Conservation (phyloP, 2,329 filamentous ascomycete genomes). For the Ophiobolus disseminans region DNA sequence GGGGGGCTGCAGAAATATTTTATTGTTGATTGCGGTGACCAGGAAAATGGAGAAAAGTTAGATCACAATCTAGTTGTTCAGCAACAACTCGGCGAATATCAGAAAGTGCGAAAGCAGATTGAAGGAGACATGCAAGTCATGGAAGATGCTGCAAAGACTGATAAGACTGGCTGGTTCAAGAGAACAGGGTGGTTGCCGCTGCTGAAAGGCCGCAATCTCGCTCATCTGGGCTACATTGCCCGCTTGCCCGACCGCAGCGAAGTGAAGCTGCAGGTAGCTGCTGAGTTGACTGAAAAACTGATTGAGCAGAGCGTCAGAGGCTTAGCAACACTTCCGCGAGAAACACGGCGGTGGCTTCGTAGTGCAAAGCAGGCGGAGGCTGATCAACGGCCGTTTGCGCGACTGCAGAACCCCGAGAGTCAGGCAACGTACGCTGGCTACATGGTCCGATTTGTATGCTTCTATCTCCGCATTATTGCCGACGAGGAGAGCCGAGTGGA, state of each 20-base stretch:
- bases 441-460: constrained; percentile 15
- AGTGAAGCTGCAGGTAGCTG: constrained; percentile 2
- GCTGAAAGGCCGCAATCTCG: background rate
- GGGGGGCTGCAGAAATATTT: constrained; percentile 9
- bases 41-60: constrained; percentile 3
- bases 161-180: constrained; percentile 14
- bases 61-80: background rate
- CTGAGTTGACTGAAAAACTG: constrained; percentile 6
- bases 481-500: constrained; percentile 10
- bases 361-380: constrained; percentile 6
- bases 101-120: background rate
- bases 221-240: constrained; percentile 11
- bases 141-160: constrained; percentile 9
- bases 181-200: constrained; percentile 4
- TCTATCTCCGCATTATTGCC: constrained; percentile 9
- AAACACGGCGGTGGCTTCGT: constrained; percentile 9
- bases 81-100: background rate
- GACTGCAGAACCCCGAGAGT: constrained; percentile 21
- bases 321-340: constrained; percentile 9
- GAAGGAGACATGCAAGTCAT: constrained; percentile 2
- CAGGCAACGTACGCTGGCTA: constrained; percentile 16
- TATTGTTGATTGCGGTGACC: constrained; percentile 8
- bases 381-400: constrained; percentile 3
- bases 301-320: constrained; percentile 6
- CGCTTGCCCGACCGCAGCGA: background rate